Conservation (phyloP, 2,329 filamentous ascomycete species). For the Arthrobotrys sphaeroides region DNA sequence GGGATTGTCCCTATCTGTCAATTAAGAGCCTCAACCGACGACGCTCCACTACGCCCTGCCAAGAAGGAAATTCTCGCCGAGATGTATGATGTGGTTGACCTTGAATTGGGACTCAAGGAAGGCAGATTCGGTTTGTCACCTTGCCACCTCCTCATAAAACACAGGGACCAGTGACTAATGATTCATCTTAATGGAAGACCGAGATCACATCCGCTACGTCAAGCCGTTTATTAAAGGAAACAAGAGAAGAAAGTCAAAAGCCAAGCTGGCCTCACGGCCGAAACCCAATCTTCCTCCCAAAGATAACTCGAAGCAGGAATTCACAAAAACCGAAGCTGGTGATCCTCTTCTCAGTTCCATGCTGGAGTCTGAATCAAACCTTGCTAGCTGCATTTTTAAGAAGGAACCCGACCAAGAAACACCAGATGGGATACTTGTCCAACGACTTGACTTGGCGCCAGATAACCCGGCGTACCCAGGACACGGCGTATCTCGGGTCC, state of each 20-base stretch:
- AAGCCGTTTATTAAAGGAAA: conserved; percentile 33
- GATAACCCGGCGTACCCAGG: background rate
- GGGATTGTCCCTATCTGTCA: conserved; percentile 24
- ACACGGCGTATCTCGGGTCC: background rate
- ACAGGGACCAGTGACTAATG: background rate
- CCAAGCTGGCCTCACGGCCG: background rate
- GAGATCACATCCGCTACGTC: conserved; percentile 20
- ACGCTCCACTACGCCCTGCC: conserved; percentile 18
- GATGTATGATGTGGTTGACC: conserved; percentile 39
- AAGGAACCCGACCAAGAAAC: conserved; percentile 17
- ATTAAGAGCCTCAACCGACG: conserved; percentile 40
- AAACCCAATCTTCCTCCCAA: background rate
- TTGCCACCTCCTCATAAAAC: background rate
- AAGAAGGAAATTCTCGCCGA: conserved; percentile 48
- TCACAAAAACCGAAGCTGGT: conserved; percentile 6
- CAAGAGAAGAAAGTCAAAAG: conserved; percentile 29
- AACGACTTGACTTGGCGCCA: background rate
- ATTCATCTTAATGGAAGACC: conserved; percentile 5
- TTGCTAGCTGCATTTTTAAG: conserved; percentile 18
- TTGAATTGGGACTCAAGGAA: conserved; percentile 24
- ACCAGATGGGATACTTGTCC: background rate
- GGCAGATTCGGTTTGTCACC: conserved; percentile 17
- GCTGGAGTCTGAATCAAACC: background rate
- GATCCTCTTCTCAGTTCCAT: background rate
- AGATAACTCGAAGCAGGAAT: background rate